phyloP scores from a whole-genome alignment of 202 grass and related monocot species.

The Schoenoplectus triqueter region DNA sequence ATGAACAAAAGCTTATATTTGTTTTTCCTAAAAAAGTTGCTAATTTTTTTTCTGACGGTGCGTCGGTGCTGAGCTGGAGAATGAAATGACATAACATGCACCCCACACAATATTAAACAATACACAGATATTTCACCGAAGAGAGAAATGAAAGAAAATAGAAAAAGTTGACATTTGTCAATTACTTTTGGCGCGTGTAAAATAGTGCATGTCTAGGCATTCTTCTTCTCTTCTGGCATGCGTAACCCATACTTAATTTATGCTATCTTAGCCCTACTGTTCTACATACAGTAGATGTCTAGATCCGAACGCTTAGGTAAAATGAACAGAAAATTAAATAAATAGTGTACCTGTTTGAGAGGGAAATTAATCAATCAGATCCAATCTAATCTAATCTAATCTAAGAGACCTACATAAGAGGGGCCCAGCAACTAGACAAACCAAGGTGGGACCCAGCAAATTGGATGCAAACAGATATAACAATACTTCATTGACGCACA shows the following conservation, averaged over 20 bases:
- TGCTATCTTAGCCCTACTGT: background rate
- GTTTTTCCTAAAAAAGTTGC: no score
- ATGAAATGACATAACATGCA: no score
- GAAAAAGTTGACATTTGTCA: no score
- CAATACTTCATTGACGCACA: conserved; percentile 23
- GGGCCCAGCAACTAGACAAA: no score
- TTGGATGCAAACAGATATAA: background rate
- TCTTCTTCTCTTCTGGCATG: background rate
- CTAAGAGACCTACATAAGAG: background rate
- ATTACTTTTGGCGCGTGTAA: background rate
- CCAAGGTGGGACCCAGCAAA: background rate
- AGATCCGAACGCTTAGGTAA: background rate
- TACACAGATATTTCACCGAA: no score
- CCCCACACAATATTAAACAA: no score
- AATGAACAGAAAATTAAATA: background rate
- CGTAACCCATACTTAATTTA: background rate
- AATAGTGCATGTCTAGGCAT: conserved; percentile 6
- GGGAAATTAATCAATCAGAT: background rate
- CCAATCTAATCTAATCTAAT: background rate
- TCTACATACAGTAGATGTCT: background rate
- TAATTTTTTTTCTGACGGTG: no score
- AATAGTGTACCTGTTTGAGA: background rate
- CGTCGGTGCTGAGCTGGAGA: no score
- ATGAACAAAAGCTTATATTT: no score
- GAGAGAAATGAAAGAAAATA: no score